phyloP scores from a whole-genome alignment of 345 rosid species.

The Carallia brachiata region DNA sequence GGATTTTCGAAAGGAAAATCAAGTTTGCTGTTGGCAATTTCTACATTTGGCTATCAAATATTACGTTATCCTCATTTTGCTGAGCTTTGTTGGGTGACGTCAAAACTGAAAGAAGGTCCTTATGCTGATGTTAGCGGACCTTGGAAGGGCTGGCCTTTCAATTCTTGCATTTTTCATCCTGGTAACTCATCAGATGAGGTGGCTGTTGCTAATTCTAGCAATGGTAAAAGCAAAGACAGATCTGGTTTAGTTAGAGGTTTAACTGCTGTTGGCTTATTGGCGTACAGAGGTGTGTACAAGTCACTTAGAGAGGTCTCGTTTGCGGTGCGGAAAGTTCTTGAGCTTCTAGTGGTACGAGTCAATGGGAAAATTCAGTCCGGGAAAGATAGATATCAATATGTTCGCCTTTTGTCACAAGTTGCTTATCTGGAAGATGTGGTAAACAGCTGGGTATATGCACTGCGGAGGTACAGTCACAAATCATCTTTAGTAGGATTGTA shows the following conservation, averaged over 20 bases:
- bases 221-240: slow-evolving; percentile 57
- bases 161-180: slow-evolving; percentile 84
- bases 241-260: slow-evolving; percentile 77
- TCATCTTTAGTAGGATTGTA: slow-evolving; percentile 13
- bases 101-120: slow-evolving; percentile 93
- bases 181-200: slow-evolving; percentile 40
- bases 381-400: slow-evolving; percentile 68
- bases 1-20: slow-evolving; percentile 67
- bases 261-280: slow-evolving; percentile 78
- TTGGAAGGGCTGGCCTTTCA: slow-evolving; percentile 97
- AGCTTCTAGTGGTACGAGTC: slow-evolving; percentile 73
- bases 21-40: slow-evolving; percentile 62
- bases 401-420: slow-evolving; percentile 81
- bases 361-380: slow-evolving; percentile 75
- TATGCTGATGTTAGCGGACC: slow-evolving; percentile 70
- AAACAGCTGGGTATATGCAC: slow-evolving; percentile 76
- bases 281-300: slow-evolving; percentile 69
- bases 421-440: slow-evolving; percentile 92
- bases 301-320: slow-evolving; percentile 74
- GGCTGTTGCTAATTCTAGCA: slow-evolving; percentile 44
- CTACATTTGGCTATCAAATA: slow-evolving; percentile 84
- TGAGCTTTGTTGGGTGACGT: slow-evolving; percentile 95
- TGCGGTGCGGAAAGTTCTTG: slow-evolving; percentile 85
- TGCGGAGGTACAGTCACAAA: slow-evolving; percentile 59
- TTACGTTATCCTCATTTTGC: slow-evolving; percentile 92